A percentile compares a stretch with the other conserved stretches of the same genome.
Conservation (phyloP, 1,284 basidiomycete species). For the Ceratobasidium sp. region DNA sequence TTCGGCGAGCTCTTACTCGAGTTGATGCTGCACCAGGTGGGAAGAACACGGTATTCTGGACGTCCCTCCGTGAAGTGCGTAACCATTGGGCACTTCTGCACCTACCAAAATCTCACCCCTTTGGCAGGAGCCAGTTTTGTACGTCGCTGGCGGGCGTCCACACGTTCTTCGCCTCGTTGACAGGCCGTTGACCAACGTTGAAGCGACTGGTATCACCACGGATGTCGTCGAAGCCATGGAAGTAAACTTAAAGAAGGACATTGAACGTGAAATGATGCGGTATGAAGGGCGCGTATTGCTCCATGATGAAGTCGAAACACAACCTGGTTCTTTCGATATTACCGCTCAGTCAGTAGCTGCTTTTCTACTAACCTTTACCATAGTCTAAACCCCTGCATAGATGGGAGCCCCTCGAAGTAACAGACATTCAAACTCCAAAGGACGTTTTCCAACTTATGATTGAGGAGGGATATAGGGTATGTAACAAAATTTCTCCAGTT, state of each 20-base stretch:
- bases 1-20: constrained; percentile 82
- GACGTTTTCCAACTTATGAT: constrained; percentile 82
- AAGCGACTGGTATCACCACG: constrained; percentile 96
- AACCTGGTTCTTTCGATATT: constrained; percentile 88
- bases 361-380: neutral
- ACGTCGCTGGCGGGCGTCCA: constrained; percentile 82
- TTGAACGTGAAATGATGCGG: constrained; percentile 79
- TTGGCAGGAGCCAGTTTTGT: constrained; percentile 89
- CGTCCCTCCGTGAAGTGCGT: constrained; percentile 83
- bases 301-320: constrained; percentile 96
- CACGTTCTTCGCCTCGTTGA: constrained; percentile 94
- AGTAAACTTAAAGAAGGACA: constrained; percentile 86
- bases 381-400: constrained; percentile 46
- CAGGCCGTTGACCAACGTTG: constrained; percentile 90
- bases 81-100: neutral
- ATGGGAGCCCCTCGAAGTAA: constrained; percentile 87
- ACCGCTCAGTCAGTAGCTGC: constrained; percentile 64
- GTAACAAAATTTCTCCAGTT: constrained; percentile 44
- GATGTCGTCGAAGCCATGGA: constrained; percentile 96
- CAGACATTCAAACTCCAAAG: constrained; percentile 92
- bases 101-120: constrained; percentile 31
- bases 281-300: constrained; percentile 86
- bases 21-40: constrained; percentile 83
- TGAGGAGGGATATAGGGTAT: constrained; percentile 79
- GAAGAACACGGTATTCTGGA: constrained; percentile 83